phyloP scores from a whole-genome alignment of 306 rosid species.

The Corylus heterophylla region DNA sequence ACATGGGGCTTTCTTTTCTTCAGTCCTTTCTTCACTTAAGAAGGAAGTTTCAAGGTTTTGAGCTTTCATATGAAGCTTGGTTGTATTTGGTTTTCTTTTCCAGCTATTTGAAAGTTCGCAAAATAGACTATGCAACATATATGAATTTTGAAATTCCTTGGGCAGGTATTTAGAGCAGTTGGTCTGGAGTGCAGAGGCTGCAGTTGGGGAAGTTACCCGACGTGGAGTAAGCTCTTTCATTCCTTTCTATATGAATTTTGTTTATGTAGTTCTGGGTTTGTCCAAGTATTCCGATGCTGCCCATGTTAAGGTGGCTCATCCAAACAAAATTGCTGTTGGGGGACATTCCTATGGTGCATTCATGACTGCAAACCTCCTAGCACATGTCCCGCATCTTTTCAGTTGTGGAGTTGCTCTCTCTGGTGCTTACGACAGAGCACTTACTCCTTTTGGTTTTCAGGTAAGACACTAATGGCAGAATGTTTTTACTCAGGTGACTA shows the following conservation, averaged over 20 bases:
- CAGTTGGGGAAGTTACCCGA: constrained; percentile 83
- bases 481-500: not conserved
- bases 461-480: constrained; percentile 32
- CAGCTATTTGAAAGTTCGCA: constrained; percentile 10
- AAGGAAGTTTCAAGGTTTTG: constrained; percentile 22
- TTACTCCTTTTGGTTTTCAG: constrained; percentile 99
- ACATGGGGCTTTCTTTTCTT: constrained; percentile 10
- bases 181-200: constrained; percentile 96
- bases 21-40: constrained; percentile 19
- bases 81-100: constrained; percentile 28
- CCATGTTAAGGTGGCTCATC: constrained; percentile 82
- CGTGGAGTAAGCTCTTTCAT: constrained; percentile 71
- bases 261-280: constrained; percentile 4
- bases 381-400: constrained; percentile 97
- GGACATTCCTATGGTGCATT: constrained; percentile 99
- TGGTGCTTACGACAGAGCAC: constrained; percentile 98
- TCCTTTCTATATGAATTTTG: constrained; percentile 12
- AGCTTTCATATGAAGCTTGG: constrained; percentile 20
- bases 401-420: constrained; percentile 98
- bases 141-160: constrained; percentile 15
- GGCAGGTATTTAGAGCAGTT: constrained; percentile 89
- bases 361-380: constrained; percentile 98
- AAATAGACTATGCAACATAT: constrained; percentile 1
- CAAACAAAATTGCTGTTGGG: constrained; percentile 88
- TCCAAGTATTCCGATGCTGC: constrained; percentile 21